Conservation (phyloP, 768 basidiomycete genomes). For the Udeniomyces megalosporus region DNA sequence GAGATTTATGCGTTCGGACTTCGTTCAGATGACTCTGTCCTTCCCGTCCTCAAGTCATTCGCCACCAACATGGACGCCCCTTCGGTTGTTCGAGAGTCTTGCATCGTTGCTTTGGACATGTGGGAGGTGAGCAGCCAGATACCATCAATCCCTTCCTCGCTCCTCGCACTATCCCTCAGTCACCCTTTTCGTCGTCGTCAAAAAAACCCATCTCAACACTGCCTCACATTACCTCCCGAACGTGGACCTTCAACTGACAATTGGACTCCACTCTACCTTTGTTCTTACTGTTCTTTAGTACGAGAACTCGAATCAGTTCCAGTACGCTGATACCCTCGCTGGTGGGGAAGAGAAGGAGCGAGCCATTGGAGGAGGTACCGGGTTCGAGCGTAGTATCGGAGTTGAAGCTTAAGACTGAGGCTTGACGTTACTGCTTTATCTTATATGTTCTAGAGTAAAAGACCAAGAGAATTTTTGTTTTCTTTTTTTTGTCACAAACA, state of each 20-base stretch:
- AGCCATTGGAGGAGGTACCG: conserved; percentile 8
- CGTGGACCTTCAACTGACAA: too few species aligned
- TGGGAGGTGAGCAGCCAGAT: conserved; percentile 48
- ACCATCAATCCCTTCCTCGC: neutral
- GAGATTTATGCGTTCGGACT: too few species aligned
- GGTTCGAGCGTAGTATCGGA: conserved; percentile 9
- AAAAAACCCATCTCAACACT: too few species aligned
- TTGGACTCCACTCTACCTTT: too few species aligned
- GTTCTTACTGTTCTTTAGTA: conserved; percentile 35
- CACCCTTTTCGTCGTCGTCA: neutral
- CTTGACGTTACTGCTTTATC: neutral
- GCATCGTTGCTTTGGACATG: conserved; percentile 92
- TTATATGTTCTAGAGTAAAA: neutral
- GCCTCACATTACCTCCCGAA: too few species aligned
- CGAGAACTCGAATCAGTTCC: conserved; percentile 65
- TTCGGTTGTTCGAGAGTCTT: conserved; percentile 82
- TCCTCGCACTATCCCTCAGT: neutral
- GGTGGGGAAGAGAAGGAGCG: neutral
- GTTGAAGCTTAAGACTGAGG: neutral
- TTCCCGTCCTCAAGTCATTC: conserved; percentile 75
- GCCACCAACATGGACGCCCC: conserved; percentile 61
- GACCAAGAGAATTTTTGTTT: too few species aligned
- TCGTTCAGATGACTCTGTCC: conserved; percentile 50
- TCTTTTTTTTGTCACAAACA: too few species aligned
- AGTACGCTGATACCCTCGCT: conserved; percentile 24